phyloP scores from a whole-genome alignment of 306 rosid species.

The Quillaja saponaria region DNA sequence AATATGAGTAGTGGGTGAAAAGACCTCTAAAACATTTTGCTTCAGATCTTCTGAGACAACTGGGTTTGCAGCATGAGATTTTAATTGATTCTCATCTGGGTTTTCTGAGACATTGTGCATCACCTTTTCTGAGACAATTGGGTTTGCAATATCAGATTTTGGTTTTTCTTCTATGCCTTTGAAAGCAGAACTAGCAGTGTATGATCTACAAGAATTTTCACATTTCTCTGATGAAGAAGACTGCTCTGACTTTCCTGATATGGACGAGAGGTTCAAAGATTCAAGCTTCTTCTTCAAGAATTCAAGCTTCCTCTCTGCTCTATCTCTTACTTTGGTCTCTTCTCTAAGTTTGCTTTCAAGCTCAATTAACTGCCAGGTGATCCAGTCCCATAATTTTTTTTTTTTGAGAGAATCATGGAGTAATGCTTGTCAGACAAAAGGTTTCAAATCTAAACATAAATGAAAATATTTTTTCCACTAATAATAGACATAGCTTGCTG shows the following conservation, averaged over 20 bases:
- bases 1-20: constrained; percentile 30
- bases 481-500: not conserved
- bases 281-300: constrained; percentile 60
- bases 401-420: constrained; percentile 20
- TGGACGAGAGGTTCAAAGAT: constrained; percentile 42
- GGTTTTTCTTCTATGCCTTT: constrained; percentile 38
- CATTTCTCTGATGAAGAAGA: constrained; percentile 49
- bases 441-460: constrained; percentile 20
- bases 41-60: constrained; percentile 23
- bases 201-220: constrained; percentile 48
- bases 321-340: constrained; percentile 62
- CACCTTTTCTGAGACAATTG: constrained; percentile 16
- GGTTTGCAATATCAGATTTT: constrained; percentile 22
- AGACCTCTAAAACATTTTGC: constrained; percentile 34
- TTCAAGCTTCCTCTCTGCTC: constrained; percentile 68
- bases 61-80: constrained; percentile 27
- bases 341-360: constrained; percentile 57
- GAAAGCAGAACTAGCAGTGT: constrained; percentile 37
- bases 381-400: not conserved
- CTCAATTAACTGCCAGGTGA: constrained; percentile 54
- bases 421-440: constrained; percentile 30
- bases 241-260: constrained; percentile 39
- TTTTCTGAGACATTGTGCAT: constrained; percentile 23
- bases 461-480: constrained; percentile 27
- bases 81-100: constrained; percentile 24